Percentiles rank a stretch among this genome's conserved stretches.
phyloP scores from a whole-genome alignment of 2,329 filamentous ascomycete species.

The Botrytis medusae region DNA sequence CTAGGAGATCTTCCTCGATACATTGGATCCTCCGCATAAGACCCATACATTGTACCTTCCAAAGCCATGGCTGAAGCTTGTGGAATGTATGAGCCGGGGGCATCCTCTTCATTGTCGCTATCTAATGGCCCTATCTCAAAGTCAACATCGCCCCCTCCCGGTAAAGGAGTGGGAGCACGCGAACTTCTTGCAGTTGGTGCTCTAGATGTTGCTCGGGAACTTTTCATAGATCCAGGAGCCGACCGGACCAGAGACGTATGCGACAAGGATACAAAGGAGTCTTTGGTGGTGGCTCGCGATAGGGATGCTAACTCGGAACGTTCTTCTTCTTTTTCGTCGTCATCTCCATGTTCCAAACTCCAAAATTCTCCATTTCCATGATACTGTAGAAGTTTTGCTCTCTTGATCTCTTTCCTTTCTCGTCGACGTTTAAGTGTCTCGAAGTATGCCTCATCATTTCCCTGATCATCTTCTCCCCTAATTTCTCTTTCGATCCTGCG shows the following conservation, averaged over 20 bases:
- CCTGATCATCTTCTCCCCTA: constrained; percentile 55
- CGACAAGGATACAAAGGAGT: constrained; percentile 28
- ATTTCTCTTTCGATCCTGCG: constrained; percentile 74
- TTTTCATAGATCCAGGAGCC: constrained; percentile 31
- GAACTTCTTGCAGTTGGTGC: constrained; percentile 36
- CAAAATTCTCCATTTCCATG: constrained; percentile 63
- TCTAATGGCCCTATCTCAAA: constrained; percentile 41
- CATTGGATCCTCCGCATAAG: constrained; percentile 59
- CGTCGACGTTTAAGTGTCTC: constrained; percentile 60
- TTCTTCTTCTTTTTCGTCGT: constrained; percentile 46
- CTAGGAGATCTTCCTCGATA: constrained; percentile 72
- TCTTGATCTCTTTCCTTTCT: constrained; percentile 56
- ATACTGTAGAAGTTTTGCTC: constrained; percentile 54
- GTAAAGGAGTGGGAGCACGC: constrained; percentile 39
- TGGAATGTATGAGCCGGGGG: constrained; percentile 53
- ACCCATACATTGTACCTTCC: constrained; percentile 75
- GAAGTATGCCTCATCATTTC: constrained; percentile 59
- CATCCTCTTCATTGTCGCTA: constrained; percentile 55
- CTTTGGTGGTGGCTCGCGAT: constrained; percentile 34
- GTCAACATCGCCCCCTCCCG: constrained; percentile 41
- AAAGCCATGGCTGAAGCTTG: constrained; percentile 52
- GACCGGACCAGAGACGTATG: constrained; percentile 32
- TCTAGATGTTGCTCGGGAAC: constrained; percentile 26
- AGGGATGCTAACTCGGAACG: constrained; percentile 38
- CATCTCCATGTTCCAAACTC: constrained; percentile 78